Evolutionary conservation across 139 green algal species (phyloP).

Genomic region (Coccomyxa sp.): DNA sequence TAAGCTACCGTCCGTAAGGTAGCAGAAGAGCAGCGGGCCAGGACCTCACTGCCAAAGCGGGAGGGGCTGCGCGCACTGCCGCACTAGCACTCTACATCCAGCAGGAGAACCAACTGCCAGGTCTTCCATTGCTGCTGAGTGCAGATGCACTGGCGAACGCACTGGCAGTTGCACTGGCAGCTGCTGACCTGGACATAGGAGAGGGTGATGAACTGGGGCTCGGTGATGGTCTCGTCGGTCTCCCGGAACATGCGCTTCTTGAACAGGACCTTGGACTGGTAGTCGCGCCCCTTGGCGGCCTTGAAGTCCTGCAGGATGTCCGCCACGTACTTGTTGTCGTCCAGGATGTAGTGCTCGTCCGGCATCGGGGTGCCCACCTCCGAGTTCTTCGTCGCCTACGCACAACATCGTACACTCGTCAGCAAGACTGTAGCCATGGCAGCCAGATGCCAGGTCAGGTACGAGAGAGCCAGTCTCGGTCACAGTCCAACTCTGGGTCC

Average conservation of each 20-base stretch:
- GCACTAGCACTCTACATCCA: too few relatives aligned
- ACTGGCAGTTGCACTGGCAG: too few relatives aligned
- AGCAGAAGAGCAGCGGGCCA: too few relatives aligned
- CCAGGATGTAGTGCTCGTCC: slow-evolving; percentile 86
- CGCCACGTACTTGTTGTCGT: slow-evolving; percentile 89
- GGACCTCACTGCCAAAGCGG: too few relatives aligned
- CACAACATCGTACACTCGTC: neutral
- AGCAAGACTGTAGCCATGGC: neutral
- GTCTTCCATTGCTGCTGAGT: too few relatives aligned
- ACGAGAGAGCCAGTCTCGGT: too few relatives aligned
- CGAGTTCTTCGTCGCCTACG: slow-evolving; percentile 26
- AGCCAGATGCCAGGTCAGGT: too few relatives aligned
- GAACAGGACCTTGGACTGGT: slow-evolving; percentile 75
- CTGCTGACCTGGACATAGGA: slow-evolving; percentile 85
- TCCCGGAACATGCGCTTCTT: slow-evolving; percentile 96
- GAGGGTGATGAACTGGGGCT: slow-evolving; percentile 93
- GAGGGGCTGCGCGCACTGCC: too few relatives aligned
- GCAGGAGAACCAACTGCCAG: too few relatives aligned
- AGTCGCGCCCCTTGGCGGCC: slow-evolving; percentile 41
- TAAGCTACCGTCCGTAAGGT: too few relatives aligned
- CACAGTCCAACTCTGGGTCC: too few relatives aligned
- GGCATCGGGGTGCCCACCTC: slow-evolving; percentile 23
- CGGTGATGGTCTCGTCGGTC: slow-evolving; percentile 91
- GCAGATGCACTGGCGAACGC: neutral
- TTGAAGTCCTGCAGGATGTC: slow-evolving; percentile 83